Conservation (phyloP, 768 basidiomycete species). For the Lactifluus piperatus region DNA sequence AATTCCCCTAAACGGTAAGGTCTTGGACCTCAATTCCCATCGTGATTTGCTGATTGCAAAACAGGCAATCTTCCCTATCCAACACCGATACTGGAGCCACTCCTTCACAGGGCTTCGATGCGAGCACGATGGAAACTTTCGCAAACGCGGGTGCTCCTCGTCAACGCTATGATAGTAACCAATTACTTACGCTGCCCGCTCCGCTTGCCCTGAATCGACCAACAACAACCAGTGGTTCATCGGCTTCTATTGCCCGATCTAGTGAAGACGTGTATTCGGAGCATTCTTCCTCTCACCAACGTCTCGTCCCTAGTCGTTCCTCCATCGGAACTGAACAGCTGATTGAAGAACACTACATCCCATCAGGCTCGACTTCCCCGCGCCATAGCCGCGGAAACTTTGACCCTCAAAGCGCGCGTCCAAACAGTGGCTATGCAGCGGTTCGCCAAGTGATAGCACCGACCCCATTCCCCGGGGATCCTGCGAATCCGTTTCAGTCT, state of each 20-base stretch:
- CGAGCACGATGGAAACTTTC: slow-evolving; percentile 54
- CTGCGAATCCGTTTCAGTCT: slow-evolving; percentile 7
- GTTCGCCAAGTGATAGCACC: slow-evolving; percentile 1
- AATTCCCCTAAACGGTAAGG: slow-evolving; percentile 50
- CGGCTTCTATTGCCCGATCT: slow-evolving; percentile 32
- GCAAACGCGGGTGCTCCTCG: slow-evolving; percentile 36
- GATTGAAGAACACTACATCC: slow-evolving; percentile 17
- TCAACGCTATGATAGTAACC: slow-evolving; percentile 58
- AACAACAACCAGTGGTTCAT: slow-evolving; percentile 9
- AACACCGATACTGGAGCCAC: slow-evolving; percentile 64
- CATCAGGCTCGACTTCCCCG: not conserved
- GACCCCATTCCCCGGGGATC: not conserved
- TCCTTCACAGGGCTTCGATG: slow-evolving; percentile 42
- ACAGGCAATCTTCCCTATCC: slow-evolving; percentile 72
- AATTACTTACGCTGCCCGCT: slow-evolving; percentile 66
- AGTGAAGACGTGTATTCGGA: slow-evolving; percentile 32
- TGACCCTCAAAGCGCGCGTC: not conserved
- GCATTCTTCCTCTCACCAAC: slow-evolving; percentile 35
- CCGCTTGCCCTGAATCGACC: slow-evolving; percentile 56
- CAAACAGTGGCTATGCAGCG: not conserved
- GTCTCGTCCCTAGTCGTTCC: slow-evolving; percentile 32
- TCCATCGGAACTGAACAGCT: slow-evolving; percentile 25
- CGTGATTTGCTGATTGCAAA: slow-evolving; percentile 25
- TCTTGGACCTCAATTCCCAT: slow-evolving; percentile 23
- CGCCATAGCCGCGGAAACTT: slow-evolving; percentile 18